phyloP scores from a whole-genome alignment of 1,284 basidiomycete genomes.

The Chalciporus piperatoides region DNA sequence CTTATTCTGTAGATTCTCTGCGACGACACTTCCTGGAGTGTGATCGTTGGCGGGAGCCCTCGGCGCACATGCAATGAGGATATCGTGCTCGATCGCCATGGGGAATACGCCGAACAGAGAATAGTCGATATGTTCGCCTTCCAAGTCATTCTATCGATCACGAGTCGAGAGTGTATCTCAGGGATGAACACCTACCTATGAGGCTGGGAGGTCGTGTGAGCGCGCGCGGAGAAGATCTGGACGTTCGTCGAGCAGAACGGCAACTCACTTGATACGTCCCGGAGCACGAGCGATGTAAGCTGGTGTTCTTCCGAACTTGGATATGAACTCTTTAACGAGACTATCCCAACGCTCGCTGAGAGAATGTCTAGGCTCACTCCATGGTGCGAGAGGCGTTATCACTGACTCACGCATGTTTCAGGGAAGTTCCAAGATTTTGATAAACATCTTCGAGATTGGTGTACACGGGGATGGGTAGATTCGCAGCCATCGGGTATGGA shows the following conservation, averaged over 20 bases:
- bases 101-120: slow-evolving; percentile 78
- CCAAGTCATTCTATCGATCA: not conserved
- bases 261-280: slow-evolving; percentile 74
- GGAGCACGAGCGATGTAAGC: slow-evolving; percentile 77
- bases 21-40: slow-evolving; percentile 49
- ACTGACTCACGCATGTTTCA: slow-evolving; percentile 51
- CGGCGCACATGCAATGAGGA: slow-evolving; percentile 77
- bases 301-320: slow-evolving; percentile 63
- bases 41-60: slow-evolving; percentile 33
- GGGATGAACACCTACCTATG: slow-evolving; percentile 27
- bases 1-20: slow-evolving; percentile 63
- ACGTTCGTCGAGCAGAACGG: not conserved
- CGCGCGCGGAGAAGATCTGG: not conserved
- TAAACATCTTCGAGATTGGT: slow-evolving; percentile 60
- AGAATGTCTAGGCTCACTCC: not conserved
- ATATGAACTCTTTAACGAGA: slow-evolving; percentile 60
- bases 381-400: not conserved
- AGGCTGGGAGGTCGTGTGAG: slow-evolving; percentile 21
- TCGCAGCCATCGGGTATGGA: slow-evolving; percentile 47
- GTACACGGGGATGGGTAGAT: slow-evolving; percentile 63
- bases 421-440: slow-evolving; percentile 49
- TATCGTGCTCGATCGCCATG: slow-evolving; percentile 80
- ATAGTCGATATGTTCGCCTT: slow-evolving; percentile 89
- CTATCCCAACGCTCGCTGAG: slow-evolving; percentile 58
- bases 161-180: not conserved